These are phyloP conservation scores for Thielaviopsis musarum DNA, from an alignment of 2,329 filamentous ascomycete species.

Conservation along the genomic window DNA sequence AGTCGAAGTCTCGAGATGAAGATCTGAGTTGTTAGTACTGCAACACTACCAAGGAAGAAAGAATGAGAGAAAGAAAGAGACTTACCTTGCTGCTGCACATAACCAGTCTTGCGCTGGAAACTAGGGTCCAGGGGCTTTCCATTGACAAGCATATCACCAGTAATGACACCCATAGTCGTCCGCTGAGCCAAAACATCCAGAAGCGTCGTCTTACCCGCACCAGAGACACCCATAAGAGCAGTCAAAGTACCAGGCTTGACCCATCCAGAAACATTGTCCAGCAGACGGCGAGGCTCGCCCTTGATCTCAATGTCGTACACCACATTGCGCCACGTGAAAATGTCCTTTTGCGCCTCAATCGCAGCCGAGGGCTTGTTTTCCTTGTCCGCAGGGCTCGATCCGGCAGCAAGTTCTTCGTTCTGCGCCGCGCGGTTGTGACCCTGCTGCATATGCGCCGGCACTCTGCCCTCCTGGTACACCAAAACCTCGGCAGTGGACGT, in stretches of 20 bases:
- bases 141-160: conserved; percentile 60
- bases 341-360: conserved; percentile 29
- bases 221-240: conserved; percentile 79
- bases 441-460: conserved; percentile 26
- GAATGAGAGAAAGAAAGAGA: neutral
- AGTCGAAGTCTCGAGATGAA: conserved; percentile 37
- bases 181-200: conserved; percentile 74
- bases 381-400: conserved; percentile 22
- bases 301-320: conserved; percentile 61
- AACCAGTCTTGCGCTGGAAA: conserved; percentile 85
- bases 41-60: conserved; percentile 3
- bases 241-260: conserved; percentile 85
- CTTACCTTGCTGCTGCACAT: conserved; percentile 39
- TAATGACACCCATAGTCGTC: conserved; percentile 76
- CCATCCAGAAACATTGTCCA: conserved; percentile 82
- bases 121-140: conserved; percentile 54
- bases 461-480: conserved; percentile 43
- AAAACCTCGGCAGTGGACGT: conserved; percentile 50
- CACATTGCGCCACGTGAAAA: conserved; percentile 68
- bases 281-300: conserved; percentile 52
- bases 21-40: conserved; percentile 23
- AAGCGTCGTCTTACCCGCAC: conserved; percentile 87
- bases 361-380: conserved; percentile 16
- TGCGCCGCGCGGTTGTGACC: conserved; percentile 17
- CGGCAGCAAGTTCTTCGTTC: conserved; percentile 17